phyloP scores from a whole-genome alignment of 192 early-diverging fungal genomes.

The Mortierella antarctica region DNA sequence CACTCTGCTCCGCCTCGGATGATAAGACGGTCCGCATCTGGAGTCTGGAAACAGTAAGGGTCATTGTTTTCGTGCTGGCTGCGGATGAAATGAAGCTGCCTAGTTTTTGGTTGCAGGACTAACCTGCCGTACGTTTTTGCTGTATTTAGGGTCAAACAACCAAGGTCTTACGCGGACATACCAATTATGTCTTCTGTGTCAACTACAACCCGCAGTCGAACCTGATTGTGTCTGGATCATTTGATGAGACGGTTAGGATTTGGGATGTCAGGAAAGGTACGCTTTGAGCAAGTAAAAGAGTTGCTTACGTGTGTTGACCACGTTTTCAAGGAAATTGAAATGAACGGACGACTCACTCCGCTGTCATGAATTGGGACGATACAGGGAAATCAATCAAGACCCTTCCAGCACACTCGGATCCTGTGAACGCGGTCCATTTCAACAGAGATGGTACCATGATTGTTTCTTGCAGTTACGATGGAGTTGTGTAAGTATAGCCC shows the following conservation, averaged over 20 bases:
- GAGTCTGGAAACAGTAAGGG: conserved; percentile 79
- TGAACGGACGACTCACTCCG: not conserved
- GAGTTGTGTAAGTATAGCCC: conserved; percentile 80
- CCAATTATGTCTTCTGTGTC: conserved; percentile 97
- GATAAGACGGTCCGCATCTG: conserved; percentile 97
- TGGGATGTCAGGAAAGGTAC: conserved; percentile 94
- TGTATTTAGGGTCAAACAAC: conserved; percentile 70
- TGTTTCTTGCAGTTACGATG: conserved; percentile 94
- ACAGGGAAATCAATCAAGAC: conserved; percentile 88
- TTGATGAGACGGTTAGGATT: conserved; percentile 96
- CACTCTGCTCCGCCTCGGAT: conserved; percentile 92
- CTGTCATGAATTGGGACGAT: not conserved
- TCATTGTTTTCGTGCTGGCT: too few species aligned
- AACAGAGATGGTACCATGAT: conserved; percentile 98
- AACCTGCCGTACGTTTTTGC: not conserved
- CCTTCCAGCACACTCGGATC: conserved; percentile 95
- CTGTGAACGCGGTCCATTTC: conserved; percentile 95
- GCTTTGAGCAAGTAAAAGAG: too few species aligned
- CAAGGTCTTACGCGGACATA: conserved; percentile 89
- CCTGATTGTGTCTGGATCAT: conserved; percentile 97
- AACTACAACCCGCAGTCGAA: conserved; percentile 96
- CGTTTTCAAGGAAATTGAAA: not conserved
- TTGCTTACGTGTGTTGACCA: too few species aligned
- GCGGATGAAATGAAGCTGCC: too few species aligned
- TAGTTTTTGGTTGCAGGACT: too few species aligned